Evolutionary conservation across 805 yeast genomes (phyloP).

Genomic region (Barnettozyma salicaria): DNA sequence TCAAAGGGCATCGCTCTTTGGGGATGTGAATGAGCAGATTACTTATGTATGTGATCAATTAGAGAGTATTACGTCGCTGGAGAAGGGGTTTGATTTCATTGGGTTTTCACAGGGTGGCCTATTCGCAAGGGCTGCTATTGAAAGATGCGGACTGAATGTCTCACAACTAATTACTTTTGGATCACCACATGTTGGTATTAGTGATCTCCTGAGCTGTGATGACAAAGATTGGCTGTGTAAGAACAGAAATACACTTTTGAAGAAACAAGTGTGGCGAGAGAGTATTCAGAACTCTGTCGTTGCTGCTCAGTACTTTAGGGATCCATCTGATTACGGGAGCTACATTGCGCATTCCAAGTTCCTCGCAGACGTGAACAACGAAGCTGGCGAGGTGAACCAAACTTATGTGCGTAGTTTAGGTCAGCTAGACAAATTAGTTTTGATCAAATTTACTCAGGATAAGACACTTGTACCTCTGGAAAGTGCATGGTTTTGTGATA

Average conservation of each 20-base stretch:
- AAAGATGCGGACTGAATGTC: conserved; percentile 46
- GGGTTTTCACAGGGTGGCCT: conserved; percentile 85
- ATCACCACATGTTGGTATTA: conserved; percentile 73
- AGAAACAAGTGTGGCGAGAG: conserved; percentile 53
- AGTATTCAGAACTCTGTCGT: conserved; percentile 51
- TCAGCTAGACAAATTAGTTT: conserved; percentile 45
- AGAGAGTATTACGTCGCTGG: conserved; percentile 37
- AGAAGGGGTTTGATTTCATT: conserved; percentile 58
- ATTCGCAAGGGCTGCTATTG: conserved; percentile 61
- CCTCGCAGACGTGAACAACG: conserved; percentile 65
- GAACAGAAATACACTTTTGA: conserved; percentile 46
- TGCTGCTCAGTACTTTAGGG: conserved; percentile 76
- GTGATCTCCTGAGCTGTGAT: conserved; percentile 58
- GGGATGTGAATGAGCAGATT: conserved; percentile 52
- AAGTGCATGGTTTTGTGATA: conserved; percentile 60
- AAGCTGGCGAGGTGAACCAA: conserved; percentile 31
- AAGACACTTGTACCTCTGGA: conserved; percentile 69
- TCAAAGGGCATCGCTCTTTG: conserved; percentile 49
- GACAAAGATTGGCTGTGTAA: conserved; percentile 54
- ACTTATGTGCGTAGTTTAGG: conserved; percentile 40
- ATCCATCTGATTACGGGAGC: conserved; percentile 43
- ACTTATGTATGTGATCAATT: conserved; percentile 51
- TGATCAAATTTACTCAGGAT: conserved; percentile 56
- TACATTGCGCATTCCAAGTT: conserved; percentile 54
- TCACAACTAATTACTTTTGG: conserved; percentile 65